Percentiles rank a stretch among this genome's conserved stretches.
Evolutionary conservation across 768 basidiomycete species (phyloP).

Genomic region (Trametes punicea): DNA sequence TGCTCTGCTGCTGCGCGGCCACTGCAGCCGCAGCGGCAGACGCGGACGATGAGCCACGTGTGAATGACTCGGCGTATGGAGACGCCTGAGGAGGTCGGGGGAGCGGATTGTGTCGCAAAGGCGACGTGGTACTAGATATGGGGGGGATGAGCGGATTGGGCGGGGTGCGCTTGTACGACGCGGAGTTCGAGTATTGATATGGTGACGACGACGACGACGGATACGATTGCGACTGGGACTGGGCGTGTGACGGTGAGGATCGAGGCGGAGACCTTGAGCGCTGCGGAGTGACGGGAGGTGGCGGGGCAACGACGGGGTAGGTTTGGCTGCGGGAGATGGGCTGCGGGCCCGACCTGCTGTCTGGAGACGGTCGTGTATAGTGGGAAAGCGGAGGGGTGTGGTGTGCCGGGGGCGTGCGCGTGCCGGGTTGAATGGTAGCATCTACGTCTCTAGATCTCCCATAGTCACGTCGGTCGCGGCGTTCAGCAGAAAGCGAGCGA

Average conservation of each 20-base stretch:
- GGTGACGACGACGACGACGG: neutral
- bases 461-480: slow-evolving; percentile 2
- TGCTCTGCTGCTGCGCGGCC: slow-evolving; percentile 27
- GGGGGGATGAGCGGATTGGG: slow-evolving; percentile 1
- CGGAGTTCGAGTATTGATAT: neutral
- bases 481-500: slow-evolving; percentile 6
- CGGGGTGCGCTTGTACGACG: slow-evolving; percentile 11
- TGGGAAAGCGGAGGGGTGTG: slow-evolving; percentile 10
- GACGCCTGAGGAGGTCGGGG: slow-evolving; percentile 22
- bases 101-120: slow-evolving; percentile 23
- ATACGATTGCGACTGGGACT: neutral
- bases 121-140: slow-evolving; percentile 9
- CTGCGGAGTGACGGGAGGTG: neutral
- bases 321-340: slow-evolving; percentile 23
- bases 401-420: slow-evolving; percentile 11
- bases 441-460: slow-evolving; percentile 5
- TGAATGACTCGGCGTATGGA: slow-evolving; percentile 8
- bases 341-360: slow-evolving; percentile 1
- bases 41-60: slow-evolving; percentile 14
- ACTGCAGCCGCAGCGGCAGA: slow-evolving; percentile 18
- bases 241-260: neutral
- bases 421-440: slow-evolving; percentile 4
- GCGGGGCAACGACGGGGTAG: slow-evolving; percentile 14
- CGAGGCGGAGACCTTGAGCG: slow-evolving; percentile 6
- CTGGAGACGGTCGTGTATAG: slow-evolving; percentile 14